Evolutionary conservation across 2,329 filamentous ascomycete species (phyloP), one percentile per base, ranked within the genome.

Genomic region (Colletotrichum gigasporum): DNA sequence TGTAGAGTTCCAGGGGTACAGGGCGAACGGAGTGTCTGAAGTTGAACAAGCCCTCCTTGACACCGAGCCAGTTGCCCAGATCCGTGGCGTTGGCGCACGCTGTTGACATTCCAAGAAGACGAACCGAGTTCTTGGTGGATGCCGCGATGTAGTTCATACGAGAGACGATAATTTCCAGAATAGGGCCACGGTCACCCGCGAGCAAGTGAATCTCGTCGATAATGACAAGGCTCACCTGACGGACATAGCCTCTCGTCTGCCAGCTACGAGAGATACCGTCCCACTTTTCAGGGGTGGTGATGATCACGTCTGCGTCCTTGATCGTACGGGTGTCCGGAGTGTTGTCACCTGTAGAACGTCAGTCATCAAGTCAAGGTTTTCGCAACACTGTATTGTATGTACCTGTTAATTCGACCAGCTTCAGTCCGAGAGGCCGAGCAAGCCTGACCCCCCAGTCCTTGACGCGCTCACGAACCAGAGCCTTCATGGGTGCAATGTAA

Each of bases 271-370:
- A 97, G 70, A 99, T 98, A 87, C 96, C 96, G 75, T 99, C 96
- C 96, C 96, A 99, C 76, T 99, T 99, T 80, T 99, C 96, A n/a
- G 96, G 96, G 0, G 96, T 99, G 0, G 96, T 99, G 71, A 99
- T 94, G 71, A 99, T 99, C 67, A 99, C 93, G 75, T 99, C 96
- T 3, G 96, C 96, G 74, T 98, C 91, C 70, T 94, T 89, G 71
- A 99, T 99, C 0, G 95, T 97, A 52, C 93, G 87, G 1, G 96
- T 99, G 74, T 99, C 96, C 0, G 96, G 96, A 0, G 96, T 99
- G 73, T 98, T 99, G 80, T 99, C 96, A 82, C 83, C 77, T 54
- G 22, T 9, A 16, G 10, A 45, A 24, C 20, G 42, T 65, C 32
- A 63, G 47, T n/a, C 6, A 10, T 20, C 22, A 2, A 11, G n/a